These are phyloP conservation scores for Naumovozyma dairenensis DNA, from an alignment of 805 yeast species.

Conservation along the genomic window DNA sequence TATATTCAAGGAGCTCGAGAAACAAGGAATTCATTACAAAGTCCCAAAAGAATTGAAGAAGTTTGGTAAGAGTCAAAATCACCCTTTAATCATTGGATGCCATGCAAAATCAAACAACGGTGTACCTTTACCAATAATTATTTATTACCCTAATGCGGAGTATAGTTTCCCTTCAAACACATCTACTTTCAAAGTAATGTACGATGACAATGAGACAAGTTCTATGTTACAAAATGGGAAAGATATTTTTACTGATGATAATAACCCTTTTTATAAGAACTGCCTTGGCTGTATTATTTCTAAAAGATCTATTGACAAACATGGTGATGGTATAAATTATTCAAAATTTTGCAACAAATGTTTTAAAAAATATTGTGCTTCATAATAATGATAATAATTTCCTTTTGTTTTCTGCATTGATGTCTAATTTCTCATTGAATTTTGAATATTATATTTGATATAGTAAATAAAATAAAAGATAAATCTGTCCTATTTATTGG, in stretches of 20 bases:
- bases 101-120: constrained; percentile 23
- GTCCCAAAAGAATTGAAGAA: constrained; percentile 17
- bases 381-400: neutral
- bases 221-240: constrained; percentile 44
- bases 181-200: constrained; percentile 50
- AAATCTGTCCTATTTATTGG: no score
- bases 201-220: constrained; percentile 34
- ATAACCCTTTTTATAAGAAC: constrained; percentile 31
- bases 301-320: constrained; percentile 41
- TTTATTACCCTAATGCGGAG: constrained; percentile 40
- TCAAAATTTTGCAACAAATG: constrained; percentile 32
- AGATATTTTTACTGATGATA: constrained; percentile 38
- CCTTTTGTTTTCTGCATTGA: neutral
- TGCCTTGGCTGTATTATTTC: constrained; percentile 52
- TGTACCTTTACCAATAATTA: constrained; percentile 38
- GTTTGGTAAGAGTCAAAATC: constrained; percentile 19
- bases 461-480: neutral
- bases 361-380: constrained; percentile 32
- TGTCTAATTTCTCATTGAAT: neutral
- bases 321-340: constrained; percentile 5
- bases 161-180: constrained; percentile 39
- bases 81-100: constrained; percentile 81
- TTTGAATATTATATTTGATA: constrained; percentile 1
- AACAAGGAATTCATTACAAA: constrained; percentile 6
- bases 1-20: constrained; percentile 21